A percentile compares a stretch with the other conserved stretches of the same genome.
These are phyloP conservation scores for Lepidium didymum DNA, from an alignment of 345 rosid species.

Conservation along the genomic window DNA sequence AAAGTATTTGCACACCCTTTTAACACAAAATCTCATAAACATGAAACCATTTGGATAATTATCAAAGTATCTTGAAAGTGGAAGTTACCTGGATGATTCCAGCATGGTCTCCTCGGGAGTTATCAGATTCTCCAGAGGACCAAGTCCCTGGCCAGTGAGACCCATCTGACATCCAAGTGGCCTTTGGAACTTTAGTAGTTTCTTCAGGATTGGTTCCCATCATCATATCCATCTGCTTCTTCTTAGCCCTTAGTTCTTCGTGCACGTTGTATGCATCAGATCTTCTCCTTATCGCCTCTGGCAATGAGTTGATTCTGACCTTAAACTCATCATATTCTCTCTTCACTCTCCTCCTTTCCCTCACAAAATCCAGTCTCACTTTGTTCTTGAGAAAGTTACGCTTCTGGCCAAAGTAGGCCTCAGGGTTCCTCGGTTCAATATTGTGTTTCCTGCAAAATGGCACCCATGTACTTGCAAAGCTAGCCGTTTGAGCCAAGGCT, in stretches of 20 bases:
- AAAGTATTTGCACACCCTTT: background rate
- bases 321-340: constrained; percentile 82
- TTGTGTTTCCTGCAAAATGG: constrained; percentile 72
- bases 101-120: constrained; percentile 70
- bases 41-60: background rate
- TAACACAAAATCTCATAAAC: background rate
- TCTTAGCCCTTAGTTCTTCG: constrained; percentile 65
- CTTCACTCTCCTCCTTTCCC: constrained; percentile 77
- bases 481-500: constrained; percentile 73
- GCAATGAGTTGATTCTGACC: constrained; percentile 66
- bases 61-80: background rate
- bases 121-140: constrained; percentile 58
- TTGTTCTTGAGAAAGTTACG: constrained; percentile 71
- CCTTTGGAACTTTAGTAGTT: constrained; percentile 41
- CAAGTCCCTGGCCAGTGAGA: constrained; percentile 91
- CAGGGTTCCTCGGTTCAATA: constrained; percentile 70
- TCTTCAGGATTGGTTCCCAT: constrained; percentile 40
- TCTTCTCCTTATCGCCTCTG: constrained; percentile 62
- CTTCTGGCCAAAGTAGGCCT: constrained; percentile 68
- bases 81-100: constrained; percentile 64
- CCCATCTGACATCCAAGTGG: constrained; percentile 86
- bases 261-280: constrained; percentile 76
- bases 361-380: constrained; percentile 63
- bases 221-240: constrained; percentile 52
- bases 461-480: constrained; percentile 71